These are phyloP conservation scores for Fusarium sp. DNA, from an alignment of 2,329 filamentous ascomycete species.

Conservation along the genomic window DNA sequence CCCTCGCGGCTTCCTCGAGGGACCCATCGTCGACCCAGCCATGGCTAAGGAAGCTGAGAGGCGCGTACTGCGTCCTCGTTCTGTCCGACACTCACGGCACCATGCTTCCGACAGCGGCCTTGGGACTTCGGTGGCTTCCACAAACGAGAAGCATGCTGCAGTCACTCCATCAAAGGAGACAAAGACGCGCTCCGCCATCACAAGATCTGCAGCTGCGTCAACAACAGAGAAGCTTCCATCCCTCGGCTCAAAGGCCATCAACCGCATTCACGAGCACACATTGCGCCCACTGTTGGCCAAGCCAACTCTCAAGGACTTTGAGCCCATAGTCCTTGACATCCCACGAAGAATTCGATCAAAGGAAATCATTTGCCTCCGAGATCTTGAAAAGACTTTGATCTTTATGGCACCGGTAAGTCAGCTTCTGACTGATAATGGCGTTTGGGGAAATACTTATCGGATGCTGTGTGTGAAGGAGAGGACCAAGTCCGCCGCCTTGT, in stretches of 20 bases:
- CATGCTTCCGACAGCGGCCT: slow-evolving; percentile 90
- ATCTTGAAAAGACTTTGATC: slow-evolving; percentile 93
- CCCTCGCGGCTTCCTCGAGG: slow-evolving; percentile 69
- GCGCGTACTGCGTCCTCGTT: slow-evolving; percentile 65
- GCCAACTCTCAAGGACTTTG: slow-evolving; percentile 80
- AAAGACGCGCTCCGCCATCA: slow-evolving; percentile 62
- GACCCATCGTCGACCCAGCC: slow-evolving; percentile 64
- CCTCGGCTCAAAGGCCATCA: slow-evolving; percentile 76
- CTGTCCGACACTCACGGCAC: slow-evolving; percentile 68
- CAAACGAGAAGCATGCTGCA: slow-evolving; percentile 61
- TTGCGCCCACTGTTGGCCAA: slow-evolving; percentile 83
- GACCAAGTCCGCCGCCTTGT: slow-evolving; percentile 76
- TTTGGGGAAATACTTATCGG: slow-evolving; percentile 76
- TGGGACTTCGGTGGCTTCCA: slow-evolving; percentile 81
- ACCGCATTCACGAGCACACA: slow-evolving; percentile 83
- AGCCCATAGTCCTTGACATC: slow-evolving; percentile 81
- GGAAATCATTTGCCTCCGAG: slow-evolving; percentile 89
- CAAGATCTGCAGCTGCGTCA: slow-evolving; percentile 66
- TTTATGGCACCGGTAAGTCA: slow-evolving; percentile 94
- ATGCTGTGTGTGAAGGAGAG: slow-evolving; percentile 81
- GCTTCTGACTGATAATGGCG: slow-evolving; percentile 64
- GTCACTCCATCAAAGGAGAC: slow-evolving; percentile 54
- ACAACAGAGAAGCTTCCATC: slow-evolving; percentile 64
- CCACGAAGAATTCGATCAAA: slow-evolving; percentile 84
- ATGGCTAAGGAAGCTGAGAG: slow-evolving; percentile 61